A percentile compares a stretch with the other conserved stretches of the same genome.
These are phyloP conservation scores for Achlya hypogyna DNA, from an alignment of 352 stramenopile species.

Conservation along the genomic window DNA sequence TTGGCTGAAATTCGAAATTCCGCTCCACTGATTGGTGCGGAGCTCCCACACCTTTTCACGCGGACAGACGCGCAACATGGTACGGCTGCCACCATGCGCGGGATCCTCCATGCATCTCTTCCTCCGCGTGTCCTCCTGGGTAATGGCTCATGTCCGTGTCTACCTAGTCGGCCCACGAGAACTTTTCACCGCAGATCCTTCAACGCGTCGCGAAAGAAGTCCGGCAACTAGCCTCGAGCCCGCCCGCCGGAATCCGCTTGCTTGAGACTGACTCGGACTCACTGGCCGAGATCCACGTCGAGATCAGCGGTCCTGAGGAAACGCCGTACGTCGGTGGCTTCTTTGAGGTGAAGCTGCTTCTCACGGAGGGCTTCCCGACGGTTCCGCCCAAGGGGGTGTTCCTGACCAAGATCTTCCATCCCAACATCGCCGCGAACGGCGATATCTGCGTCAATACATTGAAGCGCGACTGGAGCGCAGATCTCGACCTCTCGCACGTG, in stretches of 20 bases:
- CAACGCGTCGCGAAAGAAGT: conserved; percentile 90
- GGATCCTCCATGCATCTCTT: too few species aligned
- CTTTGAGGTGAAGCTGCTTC: conserved; percentile 95
- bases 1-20: neutral
- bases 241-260: conserved; percentile 90
- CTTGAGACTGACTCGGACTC: conserved; percentile 85
- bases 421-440: conserved; percentile 95
- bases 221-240: conserved; percentile 77
- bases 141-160: neutral
- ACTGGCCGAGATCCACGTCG: conserved; percentile 89
- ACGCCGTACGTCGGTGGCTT: conserved; percentile 95
- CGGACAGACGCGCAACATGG: neutral
- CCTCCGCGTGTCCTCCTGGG: neutral
- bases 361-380: conserved; percentile 81
- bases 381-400: conserved; percentile 90
- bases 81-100: too few species aligned
- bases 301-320: conserved; percentile 94
- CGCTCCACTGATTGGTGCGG: neutral
- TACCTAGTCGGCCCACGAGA: conserved; percentile 36
- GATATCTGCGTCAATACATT: conserved; percentile 99
- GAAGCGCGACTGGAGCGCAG: conserved; percentile 96
- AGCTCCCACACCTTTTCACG: neutral
- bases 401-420: conserved; percentile 99
- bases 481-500: conserved; percentile 93
- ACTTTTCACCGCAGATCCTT: conserved; percentile 87